A percentile compares a stretch with the other conserved stretches of the same genome.
Evolutionary conservation across 2,329 filamentous ascomycete genomes (phyloP).

Genomic region (Metarhizium album): DNA sequence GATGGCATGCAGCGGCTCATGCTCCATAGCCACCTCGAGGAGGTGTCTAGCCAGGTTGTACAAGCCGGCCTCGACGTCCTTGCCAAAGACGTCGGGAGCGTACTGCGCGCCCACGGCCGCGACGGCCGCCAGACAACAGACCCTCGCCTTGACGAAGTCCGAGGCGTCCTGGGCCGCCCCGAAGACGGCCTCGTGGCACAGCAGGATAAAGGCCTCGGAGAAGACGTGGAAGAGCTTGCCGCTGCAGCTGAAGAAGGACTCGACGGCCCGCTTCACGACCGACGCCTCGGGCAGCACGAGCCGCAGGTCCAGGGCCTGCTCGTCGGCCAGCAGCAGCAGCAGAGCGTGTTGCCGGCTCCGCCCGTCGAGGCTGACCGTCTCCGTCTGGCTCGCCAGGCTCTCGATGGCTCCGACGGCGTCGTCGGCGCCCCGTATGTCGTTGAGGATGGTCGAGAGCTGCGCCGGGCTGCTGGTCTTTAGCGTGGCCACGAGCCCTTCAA

Average conservation of each 20-base stretch:
- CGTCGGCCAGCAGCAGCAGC: neutral
- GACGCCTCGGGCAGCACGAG: neutral
- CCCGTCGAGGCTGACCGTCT: neutral
- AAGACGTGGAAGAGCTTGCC: slow-evolving; percentile 9
- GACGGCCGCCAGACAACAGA: slow-evolving; percentile 4
- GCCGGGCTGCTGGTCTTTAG: neutral
- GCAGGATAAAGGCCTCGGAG: neutral
- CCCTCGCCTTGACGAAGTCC: slow-evolving; percentile 1
- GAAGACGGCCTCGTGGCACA: neutral
- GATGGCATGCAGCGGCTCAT: slow-evolving; percentile 5
- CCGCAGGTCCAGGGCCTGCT: neutral
- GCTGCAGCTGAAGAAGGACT: slow-evolving; percentile 7
- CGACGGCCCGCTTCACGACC: slow-evolving; percentile 1
- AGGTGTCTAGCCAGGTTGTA: slow-evolving; percentile 7
- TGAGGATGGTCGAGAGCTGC: neutral
- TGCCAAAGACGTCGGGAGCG: neutral
- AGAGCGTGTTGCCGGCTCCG: neutral
- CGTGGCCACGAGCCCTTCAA: neutral
- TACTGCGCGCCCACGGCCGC: slow-evolving; percentile 8
- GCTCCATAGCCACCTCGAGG: slow-evolving; percentile 5
- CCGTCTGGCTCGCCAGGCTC: neutral
- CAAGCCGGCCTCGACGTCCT: slow-evolving; percentile 1
- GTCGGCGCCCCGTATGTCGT: neutral
- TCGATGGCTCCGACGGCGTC: neutral
- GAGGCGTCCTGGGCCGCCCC: neutral